Conservation (phyloP, 2,329 filamentous ascomycete species). For the Cytospora leucostoma region DNA sequence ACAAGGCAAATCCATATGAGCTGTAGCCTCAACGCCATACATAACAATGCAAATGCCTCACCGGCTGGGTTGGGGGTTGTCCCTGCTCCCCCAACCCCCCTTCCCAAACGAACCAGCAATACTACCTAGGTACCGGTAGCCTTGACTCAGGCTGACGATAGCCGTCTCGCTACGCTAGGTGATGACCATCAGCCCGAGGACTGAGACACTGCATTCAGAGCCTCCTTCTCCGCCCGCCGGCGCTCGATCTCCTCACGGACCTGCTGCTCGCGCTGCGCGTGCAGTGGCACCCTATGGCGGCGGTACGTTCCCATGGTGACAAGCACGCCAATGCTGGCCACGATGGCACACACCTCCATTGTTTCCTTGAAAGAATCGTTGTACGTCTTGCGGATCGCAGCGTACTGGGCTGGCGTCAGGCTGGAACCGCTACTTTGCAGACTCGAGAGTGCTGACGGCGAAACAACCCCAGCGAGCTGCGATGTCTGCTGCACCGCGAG, state of each 20-base stretch:
- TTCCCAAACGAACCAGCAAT: neutral
- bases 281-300: constrained; percentile 35
- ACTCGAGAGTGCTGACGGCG: constrained; percentile 27
- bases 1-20: neutral
- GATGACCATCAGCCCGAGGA: neutral
- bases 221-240: constrained; percentile 26
- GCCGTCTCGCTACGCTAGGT: neutral
- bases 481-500: constrained; percentile 39
- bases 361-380: constrained; percentile 47
- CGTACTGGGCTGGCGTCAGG: constrained; percentile 36
- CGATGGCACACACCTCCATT: constrained; percentile 48
- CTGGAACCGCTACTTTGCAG: constrained; percentile 25
- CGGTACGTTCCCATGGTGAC: constrained; percentile 44
- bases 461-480: constrained; percentile 33
- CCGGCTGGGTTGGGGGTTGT: too few relatives aligned
- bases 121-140: too few relatives aligned
- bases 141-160: neutral
- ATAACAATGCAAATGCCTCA: neutral
- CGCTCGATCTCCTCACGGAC: constrained; percentile 33
- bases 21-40: constrained; percentile 1
- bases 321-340: constrained; percentile 45
- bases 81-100: too few relatives aligned
- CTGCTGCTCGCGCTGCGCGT: constrained; percentile 34
- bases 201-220: constrained; percentile 3
- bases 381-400: constrained; percentile 42